These are phyloP conservation scores for Backusella liffmaniae DNA, from an alignment of 192 early-diverging fungal genomes.

Conservation along the genomic window DNA sequence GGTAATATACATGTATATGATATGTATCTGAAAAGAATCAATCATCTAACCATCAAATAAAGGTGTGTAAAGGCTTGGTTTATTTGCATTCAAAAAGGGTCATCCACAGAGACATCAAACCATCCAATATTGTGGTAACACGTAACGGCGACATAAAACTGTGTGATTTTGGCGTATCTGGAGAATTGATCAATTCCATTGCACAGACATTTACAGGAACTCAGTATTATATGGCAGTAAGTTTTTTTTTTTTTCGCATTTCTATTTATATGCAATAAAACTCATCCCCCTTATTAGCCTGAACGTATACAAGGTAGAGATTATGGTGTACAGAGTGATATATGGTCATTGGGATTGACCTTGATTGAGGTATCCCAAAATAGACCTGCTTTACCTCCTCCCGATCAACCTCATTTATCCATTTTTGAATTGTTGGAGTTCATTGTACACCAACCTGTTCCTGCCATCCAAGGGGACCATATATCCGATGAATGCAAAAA, in stretches of 20 bases:
- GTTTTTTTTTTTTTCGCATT: too few species aligned
- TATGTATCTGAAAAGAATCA: too few species aligned
- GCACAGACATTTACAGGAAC: constrained; percentile 98
- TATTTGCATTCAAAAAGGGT: constrained; percentile 86
- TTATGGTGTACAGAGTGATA: constrained; percentile 89
- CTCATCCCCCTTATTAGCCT: constrained; percentile 53
- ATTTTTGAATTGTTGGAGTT: constrained; percentile 93
- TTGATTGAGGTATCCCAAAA: constrained; percentile 93
- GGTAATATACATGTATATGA: constrained; percentile 28
- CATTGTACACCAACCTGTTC: constrained; percentile 88
- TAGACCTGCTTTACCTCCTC: constrained; percentile 84
- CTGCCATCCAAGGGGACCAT: constrained; percentile 58
- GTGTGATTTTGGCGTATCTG: constrained; percentile 96
- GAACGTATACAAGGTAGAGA: constrained; percentile 92
- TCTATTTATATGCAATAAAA: too few species aligned
- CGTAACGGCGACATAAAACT: constrained; percentile 90
- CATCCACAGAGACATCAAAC: constrained; percentile 98
- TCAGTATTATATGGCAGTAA: constrained; percentile 92
- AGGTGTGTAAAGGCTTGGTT: constrained; percentile 82
- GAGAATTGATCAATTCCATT: constrained; percentile 82
- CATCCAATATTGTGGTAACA: constrained; percentile 95
- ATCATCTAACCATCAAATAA: not conserved
- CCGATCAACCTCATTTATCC: constrained; percentile 57
- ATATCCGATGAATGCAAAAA: constrained; percentile 56
- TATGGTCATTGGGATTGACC: constrained; percentile 96